Evolutionary conservation across 345 rosid genomes (phyloP).

Genomic region (Syzygium grande): DNA sequence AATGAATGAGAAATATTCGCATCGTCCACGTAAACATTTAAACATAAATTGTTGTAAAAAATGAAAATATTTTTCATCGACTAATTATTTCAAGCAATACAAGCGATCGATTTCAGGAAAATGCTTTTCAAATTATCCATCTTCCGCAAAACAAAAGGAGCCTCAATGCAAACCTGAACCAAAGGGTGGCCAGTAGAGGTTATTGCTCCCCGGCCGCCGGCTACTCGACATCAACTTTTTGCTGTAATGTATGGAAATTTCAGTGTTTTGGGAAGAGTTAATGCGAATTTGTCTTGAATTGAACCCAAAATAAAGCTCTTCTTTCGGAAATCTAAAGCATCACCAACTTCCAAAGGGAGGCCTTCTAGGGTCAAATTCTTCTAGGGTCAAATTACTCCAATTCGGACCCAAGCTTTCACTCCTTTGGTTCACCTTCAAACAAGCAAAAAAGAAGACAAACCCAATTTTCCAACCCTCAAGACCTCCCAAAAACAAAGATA

Average conservation of each 20-base stretch:
- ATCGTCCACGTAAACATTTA: no score
- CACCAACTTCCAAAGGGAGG: not conserved
- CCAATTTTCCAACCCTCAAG: not conserved
- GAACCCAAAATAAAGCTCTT: not conserved
- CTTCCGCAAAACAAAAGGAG: no score
- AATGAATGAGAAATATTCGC: no score
- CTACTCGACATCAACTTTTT: not conserved
- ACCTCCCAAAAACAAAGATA: not conserved
- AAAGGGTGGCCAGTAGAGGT: not conserved
- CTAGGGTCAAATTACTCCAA: not conserved
- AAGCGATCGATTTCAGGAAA: no score
- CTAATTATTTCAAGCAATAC: no score
- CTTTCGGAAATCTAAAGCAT: not conserved
- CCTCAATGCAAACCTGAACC: not conserved
- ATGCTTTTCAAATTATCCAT: no score
- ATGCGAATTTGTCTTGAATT: not conserved
- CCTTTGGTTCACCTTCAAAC: not conserved
- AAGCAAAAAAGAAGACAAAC: not conserved
- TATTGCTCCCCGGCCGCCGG: not conserved
- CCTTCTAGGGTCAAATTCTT: not conserved
- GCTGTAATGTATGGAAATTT: not conserved
- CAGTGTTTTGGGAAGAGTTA: not conserved
- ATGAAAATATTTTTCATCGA: no score
- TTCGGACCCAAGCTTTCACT: not conserved
- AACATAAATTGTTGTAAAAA: no score